Evolutionary conservation across 768 basidiomycete genomes (phyloP).

Genomic region (Piloderma croceum): DNA sequence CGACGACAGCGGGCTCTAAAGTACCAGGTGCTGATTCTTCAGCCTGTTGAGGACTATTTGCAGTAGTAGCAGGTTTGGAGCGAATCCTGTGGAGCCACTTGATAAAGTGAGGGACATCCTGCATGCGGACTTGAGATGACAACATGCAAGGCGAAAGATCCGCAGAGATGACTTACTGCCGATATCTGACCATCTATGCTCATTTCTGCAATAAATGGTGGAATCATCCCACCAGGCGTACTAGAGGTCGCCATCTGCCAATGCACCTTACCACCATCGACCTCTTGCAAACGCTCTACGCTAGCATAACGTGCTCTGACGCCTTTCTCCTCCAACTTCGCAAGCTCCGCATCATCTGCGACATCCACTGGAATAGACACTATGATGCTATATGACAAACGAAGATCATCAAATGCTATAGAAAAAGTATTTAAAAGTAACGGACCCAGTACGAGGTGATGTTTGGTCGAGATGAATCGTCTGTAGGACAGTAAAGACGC

Average conservation of each 20-base stretch:
- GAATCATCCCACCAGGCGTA: slow-evolving; percentile 64
- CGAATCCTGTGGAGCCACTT: slow-evolving; percentile 50
- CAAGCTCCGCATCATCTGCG: slow-evolving; percentile 49
- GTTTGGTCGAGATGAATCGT: slow-evolving; percentile 47
- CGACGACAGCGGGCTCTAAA: too few relatives aligned
- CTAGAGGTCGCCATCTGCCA: slow-evolving; percentile 81
- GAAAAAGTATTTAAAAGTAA: slow-evolving; percentile 4
- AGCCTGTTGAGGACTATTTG: too few relatives aligned
- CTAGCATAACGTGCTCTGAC: slow-evolving; percentile 64
- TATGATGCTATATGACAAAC: slow-evolving; percentile 27
- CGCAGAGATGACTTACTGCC: slow-evolving; percentile 34
- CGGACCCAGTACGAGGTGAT: slow-evolving; percentile 57
- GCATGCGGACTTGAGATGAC: slow-evolving; percentile 8
- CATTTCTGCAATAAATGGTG: slow-evolving; percentile 55
- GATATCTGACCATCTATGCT: slow-evolving; percentile 61
- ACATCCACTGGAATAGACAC: slow-evolving; percentile 70
- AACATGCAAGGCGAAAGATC: not conserved
- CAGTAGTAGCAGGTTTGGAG: too few relatives aligned
- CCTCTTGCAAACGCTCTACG: slow-evolving; percentile 60
- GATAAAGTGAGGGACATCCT: slow-evolving; percentile 74
- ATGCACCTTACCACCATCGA: slow-evolving; percentile 58
- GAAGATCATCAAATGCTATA: not conserved
- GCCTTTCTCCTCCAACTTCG: slow-evolving; percentile 56
- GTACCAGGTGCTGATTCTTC: too few relatives aligned
- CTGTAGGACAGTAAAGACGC: slow-evolving; percentile 73